Conservation (phyloP, 2,329 filamentous ascomycete species). For the Penicillium rolfsii region DNA sequence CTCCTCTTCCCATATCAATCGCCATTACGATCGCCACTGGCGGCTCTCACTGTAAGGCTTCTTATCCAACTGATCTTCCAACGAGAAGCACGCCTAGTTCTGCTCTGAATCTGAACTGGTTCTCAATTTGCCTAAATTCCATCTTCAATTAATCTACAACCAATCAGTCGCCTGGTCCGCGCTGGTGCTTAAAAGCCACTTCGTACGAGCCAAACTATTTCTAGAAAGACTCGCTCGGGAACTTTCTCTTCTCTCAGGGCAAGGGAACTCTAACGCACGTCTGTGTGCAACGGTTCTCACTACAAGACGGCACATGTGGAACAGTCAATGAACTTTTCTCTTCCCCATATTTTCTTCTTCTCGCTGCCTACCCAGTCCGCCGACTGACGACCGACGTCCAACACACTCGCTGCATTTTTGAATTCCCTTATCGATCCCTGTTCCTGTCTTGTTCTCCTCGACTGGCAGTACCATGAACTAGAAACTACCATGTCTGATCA, state of each 20-base stretch:
- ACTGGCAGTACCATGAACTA: slow-evolving; percentile 2
- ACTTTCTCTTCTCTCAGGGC: background rate
- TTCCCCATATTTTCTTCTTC: background rate
- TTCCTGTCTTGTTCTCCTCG: background rate
- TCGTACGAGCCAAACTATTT: background rate
- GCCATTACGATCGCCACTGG: too few species aligned
- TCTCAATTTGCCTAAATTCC: background rate
- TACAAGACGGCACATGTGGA: slow-evolving; percentile 3
- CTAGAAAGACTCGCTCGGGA: background rate
- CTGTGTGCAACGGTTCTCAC: background rate
- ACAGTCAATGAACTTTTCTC: background rate
- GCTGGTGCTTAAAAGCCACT: slow-evolving; percentile 1
- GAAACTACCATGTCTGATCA: slow-evolving; percentile 7
- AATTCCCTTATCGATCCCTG: background rate
- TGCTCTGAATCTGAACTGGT: background rate
- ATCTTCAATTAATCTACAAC: background rate
- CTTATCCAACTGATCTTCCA: background rate
- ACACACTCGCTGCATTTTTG: background rate
- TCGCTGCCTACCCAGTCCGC: background rate
- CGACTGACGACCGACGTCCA: background rate
- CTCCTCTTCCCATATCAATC: background rate
- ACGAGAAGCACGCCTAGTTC: background rate
- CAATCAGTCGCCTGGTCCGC: background rate
- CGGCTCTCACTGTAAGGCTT: background rate
- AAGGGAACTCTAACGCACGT: background rate